phyloP scores from a whole-genome alignment of 2,329 filamentous ascomycete genomes.

The Penicillium expansum region DNA sequence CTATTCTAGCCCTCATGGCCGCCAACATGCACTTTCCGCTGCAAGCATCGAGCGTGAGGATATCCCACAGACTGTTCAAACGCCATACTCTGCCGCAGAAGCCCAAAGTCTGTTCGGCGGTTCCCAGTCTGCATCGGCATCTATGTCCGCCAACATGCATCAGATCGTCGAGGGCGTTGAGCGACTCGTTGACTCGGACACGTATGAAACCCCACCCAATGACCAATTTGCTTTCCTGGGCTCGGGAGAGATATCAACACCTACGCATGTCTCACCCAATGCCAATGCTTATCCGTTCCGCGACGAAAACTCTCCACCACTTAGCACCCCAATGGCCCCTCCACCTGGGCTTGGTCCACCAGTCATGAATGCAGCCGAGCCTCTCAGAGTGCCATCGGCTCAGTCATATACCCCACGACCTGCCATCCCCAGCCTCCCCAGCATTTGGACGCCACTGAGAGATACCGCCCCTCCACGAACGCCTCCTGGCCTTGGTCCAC shows the following conservation, averaged over 20 bases:
- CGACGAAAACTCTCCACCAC: constrained; percentile 23
- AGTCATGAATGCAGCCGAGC: constrained; percentile 18
- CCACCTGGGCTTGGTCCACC: constrained; percentile 34
- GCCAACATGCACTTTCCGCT: constrained; percentile 42
- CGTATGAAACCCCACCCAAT: constrained; percentile 35
- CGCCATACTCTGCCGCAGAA: constrained; percentile 27
- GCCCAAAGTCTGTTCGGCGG: constrained; percentile 34
- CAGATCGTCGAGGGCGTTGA: constrained; percentile 42
- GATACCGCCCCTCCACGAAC: constrained; percentile 41
- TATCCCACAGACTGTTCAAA: constrained; percentile 30
- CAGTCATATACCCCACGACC: constrained; percentile 35
- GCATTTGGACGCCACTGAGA: constrained; percentile 47
- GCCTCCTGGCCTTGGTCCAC: constrained; percentile 36
- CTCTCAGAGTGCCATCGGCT: constrained; percentile 23
- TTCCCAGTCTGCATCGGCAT: constrained; percentile 50
- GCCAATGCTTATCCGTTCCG: constrained; percentile 22
- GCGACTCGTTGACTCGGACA: constrained; percentile 41
- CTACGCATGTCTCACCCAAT: constrained; percentile 23
- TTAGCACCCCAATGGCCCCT: constrained; percentile 32
- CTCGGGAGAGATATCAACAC: constrained; percentile 23
- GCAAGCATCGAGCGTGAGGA: constrained; percentile 43
- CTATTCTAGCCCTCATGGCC: constrained; percentile 45
- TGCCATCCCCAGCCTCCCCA: constrained; percentile 37
- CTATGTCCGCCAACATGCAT: constrained; percentile 43
- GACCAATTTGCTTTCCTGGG: constrained; percentile 30